phyloP scores from a whole-genome alignment of 768 basidiomycete genomes.

The Rickenella mellea region DNA sequence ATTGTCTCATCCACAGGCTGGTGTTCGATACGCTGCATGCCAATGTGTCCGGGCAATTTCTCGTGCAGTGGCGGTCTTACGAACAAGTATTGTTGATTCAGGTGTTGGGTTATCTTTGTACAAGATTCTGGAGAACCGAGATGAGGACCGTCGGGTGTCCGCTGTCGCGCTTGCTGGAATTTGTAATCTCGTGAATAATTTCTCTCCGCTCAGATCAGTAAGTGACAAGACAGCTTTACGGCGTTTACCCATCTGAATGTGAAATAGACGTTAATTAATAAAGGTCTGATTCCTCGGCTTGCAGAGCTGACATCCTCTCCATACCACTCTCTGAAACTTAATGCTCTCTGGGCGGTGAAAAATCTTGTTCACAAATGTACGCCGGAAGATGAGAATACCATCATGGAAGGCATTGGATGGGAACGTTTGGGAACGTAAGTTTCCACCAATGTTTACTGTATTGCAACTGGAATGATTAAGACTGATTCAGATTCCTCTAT shows the following conservation, averaged over 20 bases:
- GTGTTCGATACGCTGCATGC: constrained; percentile 79
- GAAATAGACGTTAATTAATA: constrained; percentile 50
- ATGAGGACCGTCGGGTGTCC: constrained; percentile 63
- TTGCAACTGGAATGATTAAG: neutral
- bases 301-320: constrained; percentile 43
- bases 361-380: constrained; percentile 65
- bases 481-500: constrained; percentile 35
- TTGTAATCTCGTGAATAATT: constrained; percentile 81
- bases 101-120: constrained; percentile 70
- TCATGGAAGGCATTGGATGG: constrained; percentile 71
- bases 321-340: constrained; percentile 52
- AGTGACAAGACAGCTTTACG: constrained; percentile 17
- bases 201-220: constrained; percentile 70
- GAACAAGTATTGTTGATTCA: constrained; percentile 79
- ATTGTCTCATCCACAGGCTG: constrained; percentile 53
- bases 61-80: constrained; percentile 67
- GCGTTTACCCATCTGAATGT: constrained; percentile 1
- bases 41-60: constrained; percentile 78
- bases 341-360: constrained; percentile 80
- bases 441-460: neutral
- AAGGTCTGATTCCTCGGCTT: constrained; percentile 58
- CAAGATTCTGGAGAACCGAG: constrained; percentile 40
- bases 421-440: constrained; percentile 43
- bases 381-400: constrained; percentile 47
- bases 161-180: constrained; percentile 64